Percentiles rank a stretch among this genome's conserved stretches.
Evolutionary conservation across 2,329 filamentous ascomycete genomes (phyloP).

Genomic region (Alternaria infectoria): DNA sequence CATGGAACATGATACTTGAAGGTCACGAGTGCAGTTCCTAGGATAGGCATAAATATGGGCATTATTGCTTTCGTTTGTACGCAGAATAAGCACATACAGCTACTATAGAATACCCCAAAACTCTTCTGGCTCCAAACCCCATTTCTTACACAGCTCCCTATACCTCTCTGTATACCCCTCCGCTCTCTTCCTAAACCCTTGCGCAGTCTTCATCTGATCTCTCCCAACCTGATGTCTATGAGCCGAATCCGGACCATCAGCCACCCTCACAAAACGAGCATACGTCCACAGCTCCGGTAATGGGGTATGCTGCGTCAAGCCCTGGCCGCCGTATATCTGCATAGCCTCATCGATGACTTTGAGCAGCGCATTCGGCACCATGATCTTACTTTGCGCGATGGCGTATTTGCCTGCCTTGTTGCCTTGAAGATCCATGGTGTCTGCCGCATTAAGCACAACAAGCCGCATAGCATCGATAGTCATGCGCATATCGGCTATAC

Average conservation of each 20-base stretch:
- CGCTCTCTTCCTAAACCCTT: constrained; percentile 42
- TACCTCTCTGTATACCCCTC: constrained; percentile 45
- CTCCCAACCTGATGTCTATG: constrained; percentile 53
- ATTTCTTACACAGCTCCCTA: constrained; percentile 45
- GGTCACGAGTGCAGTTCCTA: not conserved
- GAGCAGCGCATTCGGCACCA: constrained; percentile 49
- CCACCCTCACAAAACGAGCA: constrained; percentile 51
- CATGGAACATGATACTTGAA: not conserved
- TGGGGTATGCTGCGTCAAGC: constrained; percentile 52
- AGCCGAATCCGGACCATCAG: constrained; percentile 52
- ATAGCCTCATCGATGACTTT: constrained; percentile 53
- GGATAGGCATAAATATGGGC: not conserved
- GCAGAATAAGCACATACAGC: accelerated
- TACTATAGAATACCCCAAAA: constrained; percentile 37
- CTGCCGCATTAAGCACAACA: constrained; percentile 52
- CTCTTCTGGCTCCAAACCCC: constrained; percentile 38
- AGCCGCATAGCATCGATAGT: constrained; percentile 50
- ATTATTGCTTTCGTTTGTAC: constrained; percentile 3
- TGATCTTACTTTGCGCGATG: constrained; percentile 54
- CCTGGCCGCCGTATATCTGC: constrained; percentile 53
- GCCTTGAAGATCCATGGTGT: constrained; percentile 51
- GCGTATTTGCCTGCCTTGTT: constrained; percentile 51
- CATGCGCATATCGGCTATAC: constrained; percentile 52
- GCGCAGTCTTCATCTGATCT: constrained; percentile 52
- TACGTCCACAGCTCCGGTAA: constrained; percentile 54